A percentile compares a stretch with the other conserved stretches of the same genome.
Conservation (phyloP, 2,329 filamentous ascomycete species). For the Ceratocystis harringtonii region DNA sequence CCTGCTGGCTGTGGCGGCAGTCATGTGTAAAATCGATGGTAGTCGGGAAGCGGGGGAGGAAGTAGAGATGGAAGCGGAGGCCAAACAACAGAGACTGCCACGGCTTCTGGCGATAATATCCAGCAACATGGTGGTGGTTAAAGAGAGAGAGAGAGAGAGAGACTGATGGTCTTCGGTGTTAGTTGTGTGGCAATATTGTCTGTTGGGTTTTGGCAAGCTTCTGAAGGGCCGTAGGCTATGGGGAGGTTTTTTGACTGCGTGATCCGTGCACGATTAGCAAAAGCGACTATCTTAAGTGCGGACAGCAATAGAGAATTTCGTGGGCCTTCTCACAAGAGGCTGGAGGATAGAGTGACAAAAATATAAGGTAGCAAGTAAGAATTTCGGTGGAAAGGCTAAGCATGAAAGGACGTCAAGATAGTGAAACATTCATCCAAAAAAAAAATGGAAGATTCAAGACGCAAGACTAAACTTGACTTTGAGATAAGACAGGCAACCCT, state of each 20-base stretch:
- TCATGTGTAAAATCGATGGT: conserved; percentile 23
- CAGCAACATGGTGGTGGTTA: conserved; percentile 9
- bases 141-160: neutral
- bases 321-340: neutral
- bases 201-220: neutral
- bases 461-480: neutral
- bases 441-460: neutral
- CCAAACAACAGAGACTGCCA: conserved; percentile 3
- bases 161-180: neutral
- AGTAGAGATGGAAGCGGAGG: conserved; percentile 9
- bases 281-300: neutral
- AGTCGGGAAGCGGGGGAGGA: conserved; percentile 28
- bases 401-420: too few species aligned
- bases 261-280: neutral
- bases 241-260: neutral
- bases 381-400: too few species aligned
- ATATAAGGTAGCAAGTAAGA: neutral
- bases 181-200: neutral
- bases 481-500: neutral
- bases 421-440: neutral
- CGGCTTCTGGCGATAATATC: conserved; percentile 13
- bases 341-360: neutral
- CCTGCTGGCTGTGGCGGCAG: neutral
- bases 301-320: neutral
- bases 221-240: neutral